Percentiles rank a stretch among this genome's conserved stretches.
These are phyloP conservation scores for Leccinum variabile DNA, from an alignment of 1,284 basidiomycete species.

Conservation along the genomic window DNA sequence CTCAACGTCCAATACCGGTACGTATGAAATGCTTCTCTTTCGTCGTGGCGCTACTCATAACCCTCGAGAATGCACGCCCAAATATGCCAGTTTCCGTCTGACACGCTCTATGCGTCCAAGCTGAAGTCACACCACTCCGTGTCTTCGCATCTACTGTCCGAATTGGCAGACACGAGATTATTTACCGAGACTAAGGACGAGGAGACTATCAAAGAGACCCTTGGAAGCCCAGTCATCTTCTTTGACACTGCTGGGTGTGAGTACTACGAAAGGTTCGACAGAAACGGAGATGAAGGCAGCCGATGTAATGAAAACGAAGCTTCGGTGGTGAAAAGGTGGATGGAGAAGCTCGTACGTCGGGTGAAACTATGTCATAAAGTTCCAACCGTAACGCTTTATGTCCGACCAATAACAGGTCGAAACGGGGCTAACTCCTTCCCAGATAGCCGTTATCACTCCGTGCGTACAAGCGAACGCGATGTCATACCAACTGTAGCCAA, in stretches of 20 bases:
- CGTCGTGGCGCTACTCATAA: slow-evolving; percentile 2
- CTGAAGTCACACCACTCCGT: slow-evolving; percentile 76
- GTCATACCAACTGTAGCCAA: not conserved
- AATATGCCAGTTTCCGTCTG: slow-evolving; percentile 88
- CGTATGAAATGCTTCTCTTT: slow-evolving; percentile 19
- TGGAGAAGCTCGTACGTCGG: slow-evolving; percentile 68
- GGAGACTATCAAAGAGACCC: slow-evolving; percentile 56
- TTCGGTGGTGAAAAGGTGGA: slow-evolving; percentile 79
- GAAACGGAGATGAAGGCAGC: slow-evolving; percentile 78
- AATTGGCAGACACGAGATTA: slow-evolving; percentile 55
- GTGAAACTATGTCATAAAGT: not conserved
- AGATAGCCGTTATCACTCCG: slow-evolving; percentile 93
- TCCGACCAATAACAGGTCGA: slow-evolving; percentile 48
- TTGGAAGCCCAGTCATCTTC: slow-evolving; percentile 83
- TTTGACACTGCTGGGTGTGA: slow-evolving; percentile 94
- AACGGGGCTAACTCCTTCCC: slow-evolving; percentile 65
- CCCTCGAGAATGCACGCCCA: slow-evolving; percentile 76
- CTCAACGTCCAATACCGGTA: slow-evolving; percentile 86
- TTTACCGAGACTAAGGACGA: slow-evolving; percentile 54
- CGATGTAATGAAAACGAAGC: slow-evolving; percentile 94
- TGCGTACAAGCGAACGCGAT: slow-evolving; percentile 33
- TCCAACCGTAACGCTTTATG: not conserved
- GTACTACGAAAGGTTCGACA: slow-evolving; percentile 78
- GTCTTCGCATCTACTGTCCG: slow-evolving; percentile 66
- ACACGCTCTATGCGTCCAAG: slow-evolving; percentile 74